Base-by-base conservation (phyloP, 2,329 filamentous ascomycete genomes). In the Cladophialophora carrionii region DNA sequence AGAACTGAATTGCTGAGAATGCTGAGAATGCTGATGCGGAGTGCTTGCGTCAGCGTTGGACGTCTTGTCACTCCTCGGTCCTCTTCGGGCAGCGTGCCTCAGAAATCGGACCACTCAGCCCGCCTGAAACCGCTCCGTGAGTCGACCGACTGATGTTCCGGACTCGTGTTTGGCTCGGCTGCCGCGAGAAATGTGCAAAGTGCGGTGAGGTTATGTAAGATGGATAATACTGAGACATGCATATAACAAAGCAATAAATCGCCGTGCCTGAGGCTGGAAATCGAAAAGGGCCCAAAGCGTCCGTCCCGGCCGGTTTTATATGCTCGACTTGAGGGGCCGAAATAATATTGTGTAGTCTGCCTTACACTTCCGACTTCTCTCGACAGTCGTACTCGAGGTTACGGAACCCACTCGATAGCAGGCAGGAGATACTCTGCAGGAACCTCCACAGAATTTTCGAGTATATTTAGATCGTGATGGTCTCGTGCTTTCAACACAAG, bases 41-140 rank as follows among this genome's bases (percentile, higher is more conserved):
- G 57, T 61, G 49, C 63, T 43, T 64, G 62, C 65, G 65, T 67
- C 61, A 67, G 65, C 65, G 58, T 58, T 63, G 52, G 54, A 60
- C 46, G 57, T 53, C 48, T 55, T 55, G 53, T 24, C 34, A 37
- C 41, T 64, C 56, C 57, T 64, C 34, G 48, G 31, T 22, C 57
- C 46, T 24, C n/a, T 52, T 60, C 52, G 24, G 57, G 57, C 31
- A 57, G 29, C 41, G 32, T 61, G 37, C n/a, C 32, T 55, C 49
- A 61, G 59, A 58, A 59, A 59, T 37, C 56, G 52, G 4, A 41
- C 58, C 52, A 57, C 52, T 51, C 41, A 54, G 52, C 17, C 24
- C 14, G 63, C 24, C 52, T 53, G 29, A 51, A 61, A 49, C 32
- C 22, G 51, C 20, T 58, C 26, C 61, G 53, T 62, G 31, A 49